A percentile compares a stretch with the other conserved stretches of the same genome.
Conservation (phyloP, 2,329 filamentous ascomycete species). For the Fusarium sp. region DNA sequence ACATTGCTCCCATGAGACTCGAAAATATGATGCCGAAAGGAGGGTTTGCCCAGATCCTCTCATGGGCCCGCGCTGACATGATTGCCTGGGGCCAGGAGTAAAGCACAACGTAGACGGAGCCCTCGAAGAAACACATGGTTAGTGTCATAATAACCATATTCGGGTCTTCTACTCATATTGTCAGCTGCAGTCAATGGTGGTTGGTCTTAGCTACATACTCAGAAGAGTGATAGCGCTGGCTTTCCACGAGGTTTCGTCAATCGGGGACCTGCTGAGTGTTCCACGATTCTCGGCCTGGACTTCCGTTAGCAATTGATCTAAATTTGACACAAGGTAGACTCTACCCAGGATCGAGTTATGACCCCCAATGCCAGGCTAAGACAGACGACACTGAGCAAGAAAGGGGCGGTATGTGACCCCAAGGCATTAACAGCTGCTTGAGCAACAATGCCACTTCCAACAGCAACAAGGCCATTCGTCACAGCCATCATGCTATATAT, state of each 20-base stretch:
- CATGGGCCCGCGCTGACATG: neutral
- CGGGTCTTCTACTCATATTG: neutral
- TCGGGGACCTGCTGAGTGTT: fast-evolving
- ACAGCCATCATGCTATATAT: neutral
- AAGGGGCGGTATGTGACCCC: neutral
- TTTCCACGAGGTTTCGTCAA: neutral
- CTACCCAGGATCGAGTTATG: neutral
- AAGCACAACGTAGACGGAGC: neutral
- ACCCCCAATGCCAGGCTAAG: neutral
- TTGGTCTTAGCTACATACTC: neutral
- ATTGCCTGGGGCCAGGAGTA: neutral
- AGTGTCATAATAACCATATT: fast-evolving
- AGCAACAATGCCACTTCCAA: neutral
- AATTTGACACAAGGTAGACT: fast-evolving
- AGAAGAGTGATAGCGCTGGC: fast-evolving
- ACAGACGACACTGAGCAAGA: neutral
- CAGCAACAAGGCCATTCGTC: neutral
- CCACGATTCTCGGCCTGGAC: neutral
- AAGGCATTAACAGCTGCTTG: neutral
- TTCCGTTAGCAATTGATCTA: fast-evolving
- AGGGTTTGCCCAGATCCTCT: neutral
- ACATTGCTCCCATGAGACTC: neutral
- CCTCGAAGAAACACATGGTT: neutral
- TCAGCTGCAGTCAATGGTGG: neutral
- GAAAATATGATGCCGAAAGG: neutral